These are phyloP conservation scores for Xerocomellus chrysenteron DNA, from an alignment of 768 basidiomycete genomes.

Conservation along the genomic window DNA sequence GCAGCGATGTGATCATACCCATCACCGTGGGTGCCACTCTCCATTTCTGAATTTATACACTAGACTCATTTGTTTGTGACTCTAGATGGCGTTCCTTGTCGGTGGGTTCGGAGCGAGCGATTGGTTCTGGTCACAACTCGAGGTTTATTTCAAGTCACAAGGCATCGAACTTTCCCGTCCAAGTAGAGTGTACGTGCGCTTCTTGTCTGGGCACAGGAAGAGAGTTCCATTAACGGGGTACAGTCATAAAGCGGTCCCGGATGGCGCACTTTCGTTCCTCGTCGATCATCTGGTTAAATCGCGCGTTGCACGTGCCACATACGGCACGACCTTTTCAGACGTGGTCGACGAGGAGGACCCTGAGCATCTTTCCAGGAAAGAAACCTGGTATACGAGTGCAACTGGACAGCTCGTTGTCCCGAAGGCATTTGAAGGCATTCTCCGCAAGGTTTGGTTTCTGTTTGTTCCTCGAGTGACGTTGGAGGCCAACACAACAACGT, in stretches of 20 bases:
- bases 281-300: constrained; percentile 46
- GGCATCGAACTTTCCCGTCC: constrained; percentile 46
- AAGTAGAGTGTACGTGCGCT: constrained; percentile 44
- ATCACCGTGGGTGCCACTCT: constrained; percentile 29
- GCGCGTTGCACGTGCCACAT: constrained; percentile 45
- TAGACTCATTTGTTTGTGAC: not conserved
- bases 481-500: not conserved
- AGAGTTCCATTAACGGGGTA: not conserved
- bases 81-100: constrained; percentile 40
- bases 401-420: constrained; percentile 4
- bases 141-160: constrained; percentile 32
- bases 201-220: not conserved
- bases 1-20: constrained; percentile 12
- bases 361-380: constrained; percentile 9
- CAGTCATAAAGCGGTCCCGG: constrained; percentile 47
- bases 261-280: constrained; percentile 41
- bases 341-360: not conserved
- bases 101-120: constrained; percentile 52
- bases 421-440: constrained; percentile 1
- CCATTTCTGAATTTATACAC: not conserved
- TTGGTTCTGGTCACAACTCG: constrained; percentile 42
- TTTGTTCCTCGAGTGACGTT: not conserved
- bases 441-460: constrained; percentile 4
- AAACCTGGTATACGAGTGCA: constrained; percentile 1
- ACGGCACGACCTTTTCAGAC: constrained; percentile 50